A percentile compares a stretch with the other conserved stretches of the same genome.
phyloP scores from a whole-genome alignment of 2,329 filamentous ascomycete species.

The Colletotrichum tofieldiae region DNA sequence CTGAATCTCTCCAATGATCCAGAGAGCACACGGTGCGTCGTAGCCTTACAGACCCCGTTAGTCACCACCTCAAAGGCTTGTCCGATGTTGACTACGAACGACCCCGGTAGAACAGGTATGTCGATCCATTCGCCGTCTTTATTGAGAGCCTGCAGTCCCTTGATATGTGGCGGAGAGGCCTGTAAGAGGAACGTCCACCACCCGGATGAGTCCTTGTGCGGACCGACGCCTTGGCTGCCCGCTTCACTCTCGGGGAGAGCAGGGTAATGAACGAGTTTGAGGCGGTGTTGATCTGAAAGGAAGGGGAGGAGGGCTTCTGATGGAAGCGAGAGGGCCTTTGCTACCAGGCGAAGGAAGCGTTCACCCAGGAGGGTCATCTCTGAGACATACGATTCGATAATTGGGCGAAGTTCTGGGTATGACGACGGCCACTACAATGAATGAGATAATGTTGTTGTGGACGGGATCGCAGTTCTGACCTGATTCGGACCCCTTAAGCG shows the following conservation, averaged over 20 bases:
- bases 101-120: constrained; percentile 62
- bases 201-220: constrained; percentile 75
- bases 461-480: constrained; percentile 49
- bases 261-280: constrained; percentile 72
- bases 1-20: constrained; percentile 56
- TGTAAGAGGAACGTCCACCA: constrained; percentile 78
- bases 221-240: constrained; percentile 68
- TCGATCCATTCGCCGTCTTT: constrained; percentile 65
- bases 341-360: constrained; percentile 70
- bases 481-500: constrained; percentile 64
- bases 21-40: constrained; percentile 61
- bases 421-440: constrained; percentile 58
- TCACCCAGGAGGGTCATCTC: constrained; percentile 67
- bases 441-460: not conserved
- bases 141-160: constrained; percentile 67
- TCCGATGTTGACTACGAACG: constrained; percentile 72
- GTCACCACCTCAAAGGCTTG: constrained; percentile 73
- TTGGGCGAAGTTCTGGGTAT: constrained; percentile 52
- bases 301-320: constrained; percentile 66
- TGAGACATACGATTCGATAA: constrained; percentile 65
- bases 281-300: constrained; percentile 70
- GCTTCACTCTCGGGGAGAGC: constrained; percentile 36
- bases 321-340: constrained; percentile 67
- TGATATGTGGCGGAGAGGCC: constrained; percentile 65
- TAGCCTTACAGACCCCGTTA: constrained; percentile 67